A percentile compares a stretch with the other conserved stretches of the same genome.
phyloP scores from a whole-genome alignment of 176 grass and related monocot species.

The Triticum aestivum region DNA sequence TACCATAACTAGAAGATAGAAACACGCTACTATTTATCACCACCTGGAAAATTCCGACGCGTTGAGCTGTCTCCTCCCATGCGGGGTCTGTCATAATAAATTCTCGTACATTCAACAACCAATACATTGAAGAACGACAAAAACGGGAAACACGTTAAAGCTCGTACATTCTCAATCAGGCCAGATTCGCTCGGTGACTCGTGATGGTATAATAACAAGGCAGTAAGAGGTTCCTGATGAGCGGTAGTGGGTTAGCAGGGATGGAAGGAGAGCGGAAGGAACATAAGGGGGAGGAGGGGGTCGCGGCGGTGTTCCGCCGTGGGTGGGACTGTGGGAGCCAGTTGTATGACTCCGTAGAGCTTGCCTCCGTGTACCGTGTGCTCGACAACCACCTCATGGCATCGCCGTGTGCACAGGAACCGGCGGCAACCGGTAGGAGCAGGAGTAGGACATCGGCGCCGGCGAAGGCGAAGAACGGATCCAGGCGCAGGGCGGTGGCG shows the following conservation, averaged over 20 bases:
- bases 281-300: background rate
- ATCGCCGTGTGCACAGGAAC: constrained; percentile 21
- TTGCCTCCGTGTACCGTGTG: constrained; percentile 45
- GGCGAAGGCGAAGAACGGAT: background rate
- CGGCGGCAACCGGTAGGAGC: background rate
- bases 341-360: constrained; percentile 73
- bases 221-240: background rate
- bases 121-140: background rate
- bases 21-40: background rate
- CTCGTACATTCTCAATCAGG: background rate
- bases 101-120: background rate
- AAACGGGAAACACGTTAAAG: background rate
- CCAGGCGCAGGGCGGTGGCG: background rate
- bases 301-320: background rate
- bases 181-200: background rate
- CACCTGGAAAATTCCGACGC: background rate
- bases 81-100: background rate
- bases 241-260: background rate
- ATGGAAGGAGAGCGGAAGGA: background rate
- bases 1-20: background rate
- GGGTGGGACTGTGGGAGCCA: constrained; percentile 69
- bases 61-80: background rate
- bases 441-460: background rate
- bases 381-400: constrained; percentile 54
- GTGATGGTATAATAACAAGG: background rate